Evolutionary conservation across 345 rosid genomes (phyloP).

Genomic region (Heritiera fomes): DNA sequence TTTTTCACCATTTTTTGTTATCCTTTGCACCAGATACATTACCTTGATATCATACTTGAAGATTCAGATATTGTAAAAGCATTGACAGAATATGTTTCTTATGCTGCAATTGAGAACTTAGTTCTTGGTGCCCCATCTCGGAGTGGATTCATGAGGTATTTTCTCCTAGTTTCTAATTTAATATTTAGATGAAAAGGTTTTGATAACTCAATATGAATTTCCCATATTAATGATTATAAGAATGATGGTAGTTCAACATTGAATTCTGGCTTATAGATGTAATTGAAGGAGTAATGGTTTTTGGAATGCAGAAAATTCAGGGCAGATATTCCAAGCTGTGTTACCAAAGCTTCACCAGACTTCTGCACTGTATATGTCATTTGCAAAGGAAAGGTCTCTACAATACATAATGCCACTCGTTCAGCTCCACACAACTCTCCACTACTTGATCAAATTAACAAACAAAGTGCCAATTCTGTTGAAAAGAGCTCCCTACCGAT

Average conservation of each 20-base stretch:
- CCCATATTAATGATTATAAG: no score
- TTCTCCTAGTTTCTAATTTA: background rate
- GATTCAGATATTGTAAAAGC: constrained; percentile 66
- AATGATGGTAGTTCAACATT: background rate
- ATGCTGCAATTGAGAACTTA: constrained; percentile 69
- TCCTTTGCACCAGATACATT: constrained; percentile 49
- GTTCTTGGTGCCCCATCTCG: constrained; percentile 80
- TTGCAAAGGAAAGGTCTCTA: constrained; percentile 73
- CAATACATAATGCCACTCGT: constrained; percentile 55
- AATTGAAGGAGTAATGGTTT: background rate
- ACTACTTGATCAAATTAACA: constrained; percentile 50
- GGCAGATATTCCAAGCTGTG: constrained; percentile 60
- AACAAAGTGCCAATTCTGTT: constrained; percentile 20
- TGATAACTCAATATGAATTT: background rate
- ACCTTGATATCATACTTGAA: constrained; percentile 65
- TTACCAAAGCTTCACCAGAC: constrained; percentile 70
- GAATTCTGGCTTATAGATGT: background rate
- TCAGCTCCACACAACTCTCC: constrained; percentile 69
- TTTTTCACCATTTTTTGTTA: background rate
- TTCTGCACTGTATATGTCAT: constrained; percentile 81
- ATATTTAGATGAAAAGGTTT: background rate
- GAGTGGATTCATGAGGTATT: constrained; percentile 70
- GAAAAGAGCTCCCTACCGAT: constrained; percentile 26
- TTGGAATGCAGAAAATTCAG: constrained; percentile 59
- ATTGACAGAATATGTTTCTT: constrained; percentile 66